Base-by-base conservation (phyloP, 1,139 yeast genomes). In the Spathaspora sp. region DNA sequence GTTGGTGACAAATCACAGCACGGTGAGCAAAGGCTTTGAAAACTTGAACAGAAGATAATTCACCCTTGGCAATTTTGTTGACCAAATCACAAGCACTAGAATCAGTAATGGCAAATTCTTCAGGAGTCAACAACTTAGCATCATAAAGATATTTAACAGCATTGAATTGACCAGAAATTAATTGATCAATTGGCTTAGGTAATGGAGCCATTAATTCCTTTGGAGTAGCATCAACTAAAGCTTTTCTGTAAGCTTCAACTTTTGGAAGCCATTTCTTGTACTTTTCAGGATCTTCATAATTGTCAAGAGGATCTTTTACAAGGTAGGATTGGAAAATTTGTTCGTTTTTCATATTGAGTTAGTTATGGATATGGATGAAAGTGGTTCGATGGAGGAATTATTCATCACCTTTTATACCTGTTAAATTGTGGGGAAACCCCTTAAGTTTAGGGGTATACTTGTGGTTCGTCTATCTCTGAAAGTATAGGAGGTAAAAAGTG, bases 21-120 rank as follows among this genome's bases (percentile, higher is more conserved):
- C 83, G 65, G 49, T 78, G 76, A 41, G 81, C 75, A 60, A 70
- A 80, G 0, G 84, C 82, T 39, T 65, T 65, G 51, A 70, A 72
- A 31, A 79, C 81, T 46, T 76, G 71, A 15, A 72, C 77, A 0
- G 82, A 66, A 3, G 74, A 61, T 51, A 58, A 65, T 45, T 65
- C 58, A 1, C 70, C 68, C 11, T 42, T 45, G 2, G 65, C 71
- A 31, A 81, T 68, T 45, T 68, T 63, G 10, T 57, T 57, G 16
- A 67, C 67, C 53, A 76, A 63, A 34, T 55, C 61, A 34, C 57
- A 53, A 11, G 76, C 78, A 0, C 80, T 52, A 20, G 70, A 53
- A 46, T 75, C 78, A 20, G 84, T 80, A 57, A 80, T 78, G 27
- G 56, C 66, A 42, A 75, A 67, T 56, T 80, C 83, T 42, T 61